Conservation (phyloP, 495 filamentous ascomycete species). For the Podospora appendiculata region DNA sequence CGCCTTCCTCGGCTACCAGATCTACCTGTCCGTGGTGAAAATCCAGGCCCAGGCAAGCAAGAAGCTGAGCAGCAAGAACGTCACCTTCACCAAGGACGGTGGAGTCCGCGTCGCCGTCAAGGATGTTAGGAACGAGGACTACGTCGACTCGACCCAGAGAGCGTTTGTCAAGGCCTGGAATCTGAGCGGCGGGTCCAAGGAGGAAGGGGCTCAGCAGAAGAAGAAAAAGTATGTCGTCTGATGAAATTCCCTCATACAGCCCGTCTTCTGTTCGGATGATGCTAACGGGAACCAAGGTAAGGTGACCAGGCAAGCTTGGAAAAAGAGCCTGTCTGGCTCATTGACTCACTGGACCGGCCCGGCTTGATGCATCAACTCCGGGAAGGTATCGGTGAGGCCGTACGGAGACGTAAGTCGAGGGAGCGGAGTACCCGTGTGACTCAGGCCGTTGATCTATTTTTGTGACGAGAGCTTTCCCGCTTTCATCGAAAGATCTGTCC, state of each 20-base stretch:
- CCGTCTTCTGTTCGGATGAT: too few relatives aligned
- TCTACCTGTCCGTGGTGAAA: conserved; percentile 62
- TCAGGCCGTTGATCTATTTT: too few relatives aligned
- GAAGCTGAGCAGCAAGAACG: conserved; percentile 77
- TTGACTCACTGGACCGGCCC: too few relatives aligned
- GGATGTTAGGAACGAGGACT: conserved; percentile 65
- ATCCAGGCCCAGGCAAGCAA: conserved; percentile 59
- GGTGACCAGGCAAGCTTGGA: too few relatives aligned
- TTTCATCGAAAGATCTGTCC: too few relatives aligned
- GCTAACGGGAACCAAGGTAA: too few relatives aligned
- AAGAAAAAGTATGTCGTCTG: conserved; percentile 14
- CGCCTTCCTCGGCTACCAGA: conserved; percentile 62
- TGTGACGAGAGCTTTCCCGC: too few relatives aligned
- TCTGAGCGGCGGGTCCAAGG: conserved; percentile 41
- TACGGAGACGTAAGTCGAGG: too few relatives aligned
- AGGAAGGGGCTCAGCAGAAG: conserved; percentile 14
- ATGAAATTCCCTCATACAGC: background rate
- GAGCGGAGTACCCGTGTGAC: too few relatives aligned
- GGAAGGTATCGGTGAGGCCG: too few relatives aligned
- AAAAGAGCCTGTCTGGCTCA: too few relatives aligned
- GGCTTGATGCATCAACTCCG: too few relatives aligned
- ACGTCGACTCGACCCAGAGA: conserved; percentile 76
- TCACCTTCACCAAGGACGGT: conserved; percentile 76
- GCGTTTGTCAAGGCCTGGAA: conserved; percentile 79
- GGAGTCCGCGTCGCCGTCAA: conserved; percentile 77